A percentile compares a stretch with the other conserved stretches of the same genome.
Conservation (phyloP, 2,329 filamentous ascomycete genomes). For the Penicillium sp. region DNA sequence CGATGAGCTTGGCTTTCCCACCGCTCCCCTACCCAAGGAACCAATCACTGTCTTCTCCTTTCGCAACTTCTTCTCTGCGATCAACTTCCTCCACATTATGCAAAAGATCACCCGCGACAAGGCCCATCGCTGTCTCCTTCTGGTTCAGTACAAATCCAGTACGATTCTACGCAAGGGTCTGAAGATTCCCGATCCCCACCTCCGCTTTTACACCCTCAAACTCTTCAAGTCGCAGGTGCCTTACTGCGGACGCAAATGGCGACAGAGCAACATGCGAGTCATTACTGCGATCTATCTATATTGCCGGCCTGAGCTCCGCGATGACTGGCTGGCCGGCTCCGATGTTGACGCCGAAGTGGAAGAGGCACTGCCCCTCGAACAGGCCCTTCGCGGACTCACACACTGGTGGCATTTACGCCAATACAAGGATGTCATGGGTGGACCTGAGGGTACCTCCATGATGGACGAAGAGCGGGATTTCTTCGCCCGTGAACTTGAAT, state of each 20-base stretch:
- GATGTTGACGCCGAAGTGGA: conserved; percentile 93
- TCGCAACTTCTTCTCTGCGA: conserved; percentile 89
- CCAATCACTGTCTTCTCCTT: conserved; percentile 87
- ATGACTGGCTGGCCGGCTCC: conserved; percentile 86
- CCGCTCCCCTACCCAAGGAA: conserved; percentile 56
- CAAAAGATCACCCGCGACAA: conserved; percentile 97
- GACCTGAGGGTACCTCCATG: conserved; percentile 47
- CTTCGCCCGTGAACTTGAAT: conserved; percentile 70
- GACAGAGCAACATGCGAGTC: conserved; percentile 95
- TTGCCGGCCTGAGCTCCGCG: conserved; percentile 82
- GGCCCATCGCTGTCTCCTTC: conserved; percentile 84
- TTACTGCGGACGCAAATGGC: conserved; percentile 96
- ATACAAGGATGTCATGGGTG: conserved; percentile 70
- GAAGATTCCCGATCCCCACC: conserved; percentile 77
- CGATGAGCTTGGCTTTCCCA: conserved; percentile 81
- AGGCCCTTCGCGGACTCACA: conserved; percentile 79
- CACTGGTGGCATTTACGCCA: conserved; percentile 88
- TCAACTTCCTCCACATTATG: conserved; percentile 92
- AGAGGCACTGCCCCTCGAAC: conserved; percentile 83
- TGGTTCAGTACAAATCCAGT: conserved; percentile 92
- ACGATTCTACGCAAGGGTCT: conserved; percentile 87
- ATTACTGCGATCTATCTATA: conserved; percentile 96
- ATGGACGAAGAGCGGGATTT: conserved; percentile 72
- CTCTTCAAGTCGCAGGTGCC: conserved; percentile 98
- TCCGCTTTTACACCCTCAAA: conserved; percentile 92